These are phyloP conservation scores for Acanthamoeba quina DNA, from an alignment of 208 protist species.

Conservation along the genomic window DNA sequence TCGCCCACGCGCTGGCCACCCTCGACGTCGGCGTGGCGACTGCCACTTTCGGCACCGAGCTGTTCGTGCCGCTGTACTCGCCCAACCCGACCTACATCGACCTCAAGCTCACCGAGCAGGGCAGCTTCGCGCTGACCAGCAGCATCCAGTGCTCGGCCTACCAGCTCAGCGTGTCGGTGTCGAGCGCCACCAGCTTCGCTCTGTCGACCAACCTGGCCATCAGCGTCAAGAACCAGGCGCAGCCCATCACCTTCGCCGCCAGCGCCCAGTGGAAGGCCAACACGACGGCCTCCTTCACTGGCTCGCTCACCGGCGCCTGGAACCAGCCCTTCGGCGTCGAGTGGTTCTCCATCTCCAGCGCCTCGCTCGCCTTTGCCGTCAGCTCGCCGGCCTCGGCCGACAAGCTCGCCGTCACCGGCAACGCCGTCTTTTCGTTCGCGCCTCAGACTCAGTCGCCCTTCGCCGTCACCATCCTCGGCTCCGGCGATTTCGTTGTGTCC, in stretches of 20 bases:
- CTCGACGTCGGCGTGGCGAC: neutral
- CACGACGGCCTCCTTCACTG: constrained; percentile 31
- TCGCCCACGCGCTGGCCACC: neutral
- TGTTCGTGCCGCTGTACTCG: constrained; percentile 33
- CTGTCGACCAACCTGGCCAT: constrained; percentile 2
- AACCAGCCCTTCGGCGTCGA: constrained; percentile 32
- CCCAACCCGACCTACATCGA: neutral
- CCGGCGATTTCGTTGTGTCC: constrained; percentile 31
- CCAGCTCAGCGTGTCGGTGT: constrained; percentile 44
- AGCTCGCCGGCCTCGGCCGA: neutral
- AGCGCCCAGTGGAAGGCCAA: constrained; percentile 44
- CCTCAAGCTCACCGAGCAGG: constrained; percentile 49
- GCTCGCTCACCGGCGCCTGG: constrained; percentile 8
- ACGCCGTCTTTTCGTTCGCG: constrained; percentile 23
- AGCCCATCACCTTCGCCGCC: constrained; percentile 2
- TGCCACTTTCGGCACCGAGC: neutral
- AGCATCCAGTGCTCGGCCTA: constrained; percentile 12
- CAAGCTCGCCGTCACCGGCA: constrained; percentile 6
- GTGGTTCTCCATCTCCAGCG: constrained; percentile 17
- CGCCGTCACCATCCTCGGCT: neutral
- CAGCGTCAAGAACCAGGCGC: constrained; percentile 6
- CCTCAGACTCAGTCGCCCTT: neutral
- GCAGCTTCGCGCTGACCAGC: constrained; percentile 29
- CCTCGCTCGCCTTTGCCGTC: neutral
- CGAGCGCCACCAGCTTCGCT: constrained; percentile 6